These are phyloP conservation scores for Candida ascalaphidarum DNA, from an alignment of 805 yeast species.

Conservation along the genomic window DNA sequence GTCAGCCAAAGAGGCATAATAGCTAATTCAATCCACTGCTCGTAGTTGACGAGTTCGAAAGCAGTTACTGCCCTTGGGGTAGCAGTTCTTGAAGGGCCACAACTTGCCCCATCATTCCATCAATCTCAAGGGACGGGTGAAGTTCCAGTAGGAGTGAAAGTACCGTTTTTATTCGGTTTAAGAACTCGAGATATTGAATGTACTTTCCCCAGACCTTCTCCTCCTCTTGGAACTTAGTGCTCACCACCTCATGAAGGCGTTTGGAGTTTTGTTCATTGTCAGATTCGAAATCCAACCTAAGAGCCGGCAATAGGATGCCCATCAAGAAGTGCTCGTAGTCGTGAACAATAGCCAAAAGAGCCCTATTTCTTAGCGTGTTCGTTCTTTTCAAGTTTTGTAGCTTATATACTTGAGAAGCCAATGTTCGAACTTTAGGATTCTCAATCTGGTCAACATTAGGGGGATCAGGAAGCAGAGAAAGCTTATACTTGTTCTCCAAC, in stretches of 20 bases:
- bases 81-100: too few species aligned
- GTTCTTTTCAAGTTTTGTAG: constrained; percentile 11
- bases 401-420: constrained; percentile 19
- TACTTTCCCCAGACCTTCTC: constrained; percentile 3
- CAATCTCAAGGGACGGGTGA: too few species aligned
- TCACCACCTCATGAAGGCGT: constrained; percentile 1
- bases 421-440: constrained; percentile 9
- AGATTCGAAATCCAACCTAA: constrained; percentile 12
- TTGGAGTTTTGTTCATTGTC: constrained; percentile 1
- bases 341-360: constrained; percentile 12
- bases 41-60: too few species aligned
- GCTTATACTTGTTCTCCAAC: constrained; percentile 1
- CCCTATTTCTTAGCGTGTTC: constrained; percentile 13
- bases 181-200: constrained; percentile 2
- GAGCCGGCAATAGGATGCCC: constrained; percentile 17
- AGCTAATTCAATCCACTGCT: too few species aligned
- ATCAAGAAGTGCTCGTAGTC: constrained; percentile 23
- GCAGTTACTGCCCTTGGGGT: too few species aligned
- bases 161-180: too few species aligned
- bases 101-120: too few species aligned
- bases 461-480: too few species aligned
- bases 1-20: too few species aligned
- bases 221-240: constrained; percentile 2
- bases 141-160: too few species aligned
- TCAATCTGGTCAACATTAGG: constrained; percentile 3